Percentiles rank a stretch among this genome's conserved stretches.
phyloP scores from a whole-genome alignment of 768 basidiomycete species.

The Cystobasidium onofrii region DNA sequence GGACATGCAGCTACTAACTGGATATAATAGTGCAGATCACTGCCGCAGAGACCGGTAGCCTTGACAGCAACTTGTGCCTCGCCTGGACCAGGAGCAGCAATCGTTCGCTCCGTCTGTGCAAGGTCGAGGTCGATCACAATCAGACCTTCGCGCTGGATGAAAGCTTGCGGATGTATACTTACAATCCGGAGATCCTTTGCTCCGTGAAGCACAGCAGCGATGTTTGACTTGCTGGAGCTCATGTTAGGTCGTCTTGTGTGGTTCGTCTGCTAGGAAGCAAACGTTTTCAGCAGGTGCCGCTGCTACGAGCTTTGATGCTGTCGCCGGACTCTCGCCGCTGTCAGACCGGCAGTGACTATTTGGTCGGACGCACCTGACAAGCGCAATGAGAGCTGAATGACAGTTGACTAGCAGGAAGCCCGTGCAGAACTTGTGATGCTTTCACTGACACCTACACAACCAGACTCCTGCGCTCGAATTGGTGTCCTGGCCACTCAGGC shows the following conservation, averaged over 20 bases:
- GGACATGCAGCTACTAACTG: background rate
- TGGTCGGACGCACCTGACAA: background rate
- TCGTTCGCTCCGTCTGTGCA: constrained; percentile 56
- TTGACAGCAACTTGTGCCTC: constrained; percentile 71
- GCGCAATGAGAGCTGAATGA: background rate
- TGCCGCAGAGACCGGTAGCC: constrained; percentile 82
- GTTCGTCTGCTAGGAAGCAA: no score
- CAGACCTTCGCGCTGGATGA: background rate
- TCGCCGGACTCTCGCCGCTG: background rate
- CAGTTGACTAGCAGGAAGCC: background rate
- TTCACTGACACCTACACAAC: no score
- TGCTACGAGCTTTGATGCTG: background rate
- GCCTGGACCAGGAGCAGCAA: constrained; percentile 63
- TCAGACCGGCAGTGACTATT: background rate
- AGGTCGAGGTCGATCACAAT: background rate
- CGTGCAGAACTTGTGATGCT: no score
- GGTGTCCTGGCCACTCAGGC: background rate
- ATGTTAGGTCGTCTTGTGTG: no score
- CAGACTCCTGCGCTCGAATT: background rate
- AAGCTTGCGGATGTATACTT: background rate
- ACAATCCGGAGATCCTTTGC: constrained; percentile 70
- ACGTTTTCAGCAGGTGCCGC: background rate
- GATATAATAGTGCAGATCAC: constrained; percentile 55
- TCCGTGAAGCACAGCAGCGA: constrained; percentile 73
- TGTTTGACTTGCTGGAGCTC: constrained; percentile 42